phyloP scores from a whole-genome alignment of 805 yeast genomes.

The Sporopachydermia lactativora region DNA sequence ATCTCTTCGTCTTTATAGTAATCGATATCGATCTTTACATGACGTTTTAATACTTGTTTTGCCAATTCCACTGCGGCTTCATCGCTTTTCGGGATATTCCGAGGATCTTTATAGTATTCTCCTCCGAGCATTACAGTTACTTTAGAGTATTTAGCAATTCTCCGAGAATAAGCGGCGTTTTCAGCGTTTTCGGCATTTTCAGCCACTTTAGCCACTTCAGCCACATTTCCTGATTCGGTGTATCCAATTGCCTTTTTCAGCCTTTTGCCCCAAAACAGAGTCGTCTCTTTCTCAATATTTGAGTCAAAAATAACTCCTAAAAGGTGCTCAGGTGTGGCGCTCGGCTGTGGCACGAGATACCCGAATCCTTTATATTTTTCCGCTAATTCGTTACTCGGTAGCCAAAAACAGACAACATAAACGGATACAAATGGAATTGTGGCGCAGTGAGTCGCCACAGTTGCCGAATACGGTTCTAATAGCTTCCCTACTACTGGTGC shows the following conservation, averaged over 20 bases:
- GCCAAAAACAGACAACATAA: background rate
- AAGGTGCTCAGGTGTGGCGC: slow-evolving; percentile 36
- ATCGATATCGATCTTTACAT: slow-evolving; percentile 22
- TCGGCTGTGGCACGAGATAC: slow-evolving; percentile 57
- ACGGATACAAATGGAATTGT: background rate
- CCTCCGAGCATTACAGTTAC: slow-evolving; percentile 91
- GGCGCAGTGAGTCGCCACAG: background rate
- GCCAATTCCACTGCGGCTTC: slow-evolving; percentile 4
- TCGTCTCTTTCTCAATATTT: slow-evolving; percentile 50
- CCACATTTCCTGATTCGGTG: background rate
- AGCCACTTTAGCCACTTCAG: too few species aligned
- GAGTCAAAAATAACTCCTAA: slow-evolving; percentile 90
- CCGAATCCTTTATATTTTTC: slow-evolving; percentile 58
- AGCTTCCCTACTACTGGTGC: background rate
- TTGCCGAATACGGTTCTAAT: background rate
- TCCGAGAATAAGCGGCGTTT: slow-evolving; percentile 4
- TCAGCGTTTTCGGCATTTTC: too few species aligned
- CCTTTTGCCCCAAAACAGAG: slow-evolving; percentile 16
- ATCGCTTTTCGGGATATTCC: slow-evolving; percentile 14
- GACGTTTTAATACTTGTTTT: slow-evolving; percentile 24
- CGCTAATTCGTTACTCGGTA: slow-evolving; percentile 11
- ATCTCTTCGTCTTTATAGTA: slow-evolving; percentile 15
- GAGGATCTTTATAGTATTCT: slow-evolving; percentile 29
- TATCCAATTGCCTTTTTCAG: slow-evolving; percentile 2
- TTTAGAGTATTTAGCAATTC: slow-evolving; percentile 36